Evolutionary conservation across 208 protist genomes (phyloP), one percentile per base, ranked within the genome.

Genomic region (Angomonas deanei): DNA sequence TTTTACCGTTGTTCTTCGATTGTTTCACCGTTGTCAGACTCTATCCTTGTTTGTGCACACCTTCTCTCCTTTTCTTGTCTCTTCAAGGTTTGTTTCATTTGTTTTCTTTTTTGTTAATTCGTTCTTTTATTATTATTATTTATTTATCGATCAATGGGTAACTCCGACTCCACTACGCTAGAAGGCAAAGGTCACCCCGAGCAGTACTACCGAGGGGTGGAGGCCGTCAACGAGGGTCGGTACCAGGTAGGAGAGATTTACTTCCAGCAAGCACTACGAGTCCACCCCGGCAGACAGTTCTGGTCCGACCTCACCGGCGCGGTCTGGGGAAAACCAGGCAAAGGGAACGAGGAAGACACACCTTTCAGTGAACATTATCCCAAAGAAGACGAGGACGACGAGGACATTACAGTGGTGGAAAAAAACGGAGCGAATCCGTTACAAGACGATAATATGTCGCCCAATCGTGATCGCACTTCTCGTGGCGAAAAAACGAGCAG

Each of bases 181-280:
- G 58, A 61, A 21, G 66, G 74, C 3, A 49, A 58, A 15, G 59
- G 62, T 17, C 64, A 80, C 63, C 68, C 65, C 2, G 55, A 57
- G 38, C 49, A 76, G 46, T 80, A 66, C 63, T 60, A 73, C 10
- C 61, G 76, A 61, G 74, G 74, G 15, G 55, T 54, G 48, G 59
- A 46, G 48, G 55, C 74, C 0, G 47, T 75, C 1, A 48, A 48
- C 15, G 69, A 80, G 47, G 69, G 74, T 17, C 74, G 74, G 13
- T 76, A 68, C 66, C 72, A 69, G 13, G 66, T 76, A 26, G 62
- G 69, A 0, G 69, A 75, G 46, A 68, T 75, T 28, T 70, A 75
- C 56, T 80, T 72, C 53, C 70, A 76, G 0, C 74, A 80, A 49
- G 69, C 74, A 23, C 62, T 76, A 68, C 64, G 75, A 47, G 64